Conservation (phyloP, 257 asterid species). For the Ballota nigra region DNA sequence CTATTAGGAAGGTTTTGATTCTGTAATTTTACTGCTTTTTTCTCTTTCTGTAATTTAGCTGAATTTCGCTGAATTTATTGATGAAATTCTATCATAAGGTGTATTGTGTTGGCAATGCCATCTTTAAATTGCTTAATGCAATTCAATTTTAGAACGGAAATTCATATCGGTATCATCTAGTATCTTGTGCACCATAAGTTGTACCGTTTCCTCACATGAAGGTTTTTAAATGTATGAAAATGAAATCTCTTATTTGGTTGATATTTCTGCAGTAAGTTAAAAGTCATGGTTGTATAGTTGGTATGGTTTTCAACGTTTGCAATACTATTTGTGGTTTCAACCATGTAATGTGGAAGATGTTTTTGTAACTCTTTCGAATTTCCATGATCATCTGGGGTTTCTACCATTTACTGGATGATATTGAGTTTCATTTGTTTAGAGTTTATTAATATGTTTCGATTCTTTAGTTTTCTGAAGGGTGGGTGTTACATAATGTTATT, state of each 20-base stretch:
- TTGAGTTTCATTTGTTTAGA: not conserved
- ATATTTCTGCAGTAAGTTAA: not conserved
- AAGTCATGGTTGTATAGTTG: constrained; percentile 13
- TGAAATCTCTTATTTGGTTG: constrained; percentile 4
- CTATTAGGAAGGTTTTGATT: not conserved
- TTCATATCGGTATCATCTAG: not conserved
- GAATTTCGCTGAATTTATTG: constrained; percentile 18
- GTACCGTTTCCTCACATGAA: not conserved
- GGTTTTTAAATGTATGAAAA: not conserved
- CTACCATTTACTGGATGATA: not conserved
- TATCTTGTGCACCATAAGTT: constrained; percentile 6
- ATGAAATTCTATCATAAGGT: constrained; percentile 7
- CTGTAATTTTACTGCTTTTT: not conserved
- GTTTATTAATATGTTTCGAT: not conserved
- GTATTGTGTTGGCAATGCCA: constrained; percentile 4
- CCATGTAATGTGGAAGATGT: not conserved
- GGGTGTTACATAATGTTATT: not conserved
- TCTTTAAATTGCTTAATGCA: constrained; percentile 4
- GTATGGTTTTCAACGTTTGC: not conserved
- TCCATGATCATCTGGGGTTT: not conserved
- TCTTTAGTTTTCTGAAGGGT: not conserved
- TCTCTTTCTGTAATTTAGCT: not conserved
- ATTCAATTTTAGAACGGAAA: not conserved
- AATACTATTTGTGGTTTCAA: not conserved
- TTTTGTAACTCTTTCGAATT: not conserved